Evolutionary conservation across 768 basidiomycete genomes (phyloP).

Genomic region (Mycena vulgaris): DNA sequence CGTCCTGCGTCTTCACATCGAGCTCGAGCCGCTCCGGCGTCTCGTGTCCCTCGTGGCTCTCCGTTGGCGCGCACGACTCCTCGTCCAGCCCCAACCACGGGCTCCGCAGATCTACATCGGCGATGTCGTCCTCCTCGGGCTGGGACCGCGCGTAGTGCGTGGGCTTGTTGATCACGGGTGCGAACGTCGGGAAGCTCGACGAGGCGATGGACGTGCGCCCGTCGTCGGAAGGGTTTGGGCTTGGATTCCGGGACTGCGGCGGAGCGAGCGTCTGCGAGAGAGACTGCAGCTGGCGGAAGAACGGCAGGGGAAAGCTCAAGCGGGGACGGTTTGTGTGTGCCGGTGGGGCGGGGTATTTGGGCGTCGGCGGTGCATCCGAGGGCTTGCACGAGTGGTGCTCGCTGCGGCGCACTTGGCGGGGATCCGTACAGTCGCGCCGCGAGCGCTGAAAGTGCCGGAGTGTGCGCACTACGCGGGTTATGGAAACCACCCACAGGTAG

Average conservation of each 20-base stretch:
- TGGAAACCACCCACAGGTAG: slow-evolving; percentile 1
- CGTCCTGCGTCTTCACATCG: slow-evolving; percentile 16
- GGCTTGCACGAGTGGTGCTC: slow-evolving; percentile 11
- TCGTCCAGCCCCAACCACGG: slow-evolving; percentile 24
- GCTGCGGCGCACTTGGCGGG: slow-evolving; percentile 25
- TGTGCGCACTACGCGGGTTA: background rate
- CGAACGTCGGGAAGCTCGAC: slow-evolving; percentile 33
- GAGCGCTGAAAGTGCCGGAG: slow-evolving; percentile 24
- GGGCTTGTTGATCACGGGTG: slow-evolving; percentile 10
- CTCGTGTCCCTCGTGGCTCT: slow-evolving; percentile 21
- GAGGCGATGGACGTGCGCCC: slow-evolving; percentile 14
- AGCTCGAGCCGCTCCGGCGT: slow-evolving; percentile 17
- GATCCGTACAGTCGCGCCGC: slow-evolving; percentile 7
- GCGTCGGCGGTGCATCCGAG: background rate
- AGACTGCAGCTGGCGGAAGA: slow-evolving; percentile 13
- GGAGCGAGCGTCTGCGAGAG: slow-evolving; percentile 11
- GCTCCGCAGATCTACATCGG: background rate
- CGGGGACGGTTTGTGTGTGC: background rate
- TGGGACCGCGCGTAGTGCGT: background rate
- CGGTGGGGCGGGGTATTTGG: background rate
- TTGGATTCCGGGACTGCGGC: background rate
- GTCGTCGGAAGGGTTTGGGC: background rate
- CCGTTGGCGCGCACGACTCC: slow-evolving; percentile 11
- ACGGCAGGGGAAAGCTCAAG: slow-evolving; percentile 22
- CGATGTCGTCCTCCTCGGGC: slow-evolving; percentile 7